Evolutionary conservation across 177 flowering plant species (phyloP), one percentile per base, ranked within the genome.

Genomic region (Vitis hybrid): DNA sequence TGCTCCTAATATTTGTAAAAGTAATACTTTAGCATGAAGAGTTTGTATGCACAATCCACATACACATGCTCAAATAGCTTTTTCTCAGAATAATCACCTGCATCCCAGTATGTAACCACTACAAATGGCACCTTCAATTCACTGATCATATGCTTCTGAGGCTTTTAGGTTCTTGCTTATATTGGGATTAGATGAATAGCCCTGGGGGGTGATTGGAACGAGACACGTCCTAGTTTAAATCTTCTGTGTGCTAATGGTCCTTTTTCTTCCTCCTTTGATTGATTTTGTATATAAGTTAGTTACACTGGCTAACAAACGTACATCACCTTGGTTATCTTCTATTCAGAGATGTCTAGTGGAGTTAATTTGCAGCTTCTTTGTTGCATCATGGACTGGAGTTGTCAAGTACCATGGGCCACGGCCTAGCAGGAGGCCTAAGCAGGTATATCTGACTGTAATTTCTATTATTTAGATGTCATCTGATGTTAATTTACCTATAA

Each of bases 311-410:
- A 17, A 55, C 22, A 22, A 33, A 61, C 9, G 18, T 12, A 54
- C 53, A 51, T 22, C 49, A 55, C 19, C 56, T 59, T 68, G 49
- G 11, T 58, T 65, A 18, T 78, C 75, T 72, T 70, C 31, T 76
- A 62, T 74, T 66, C 85, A 95, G 99, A 88, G 99, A 79, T 71
- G 81, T 70, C 88, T 95, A 72, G 99, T 95, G 83, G 98, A 94
- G 87, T 73, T 94, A 70, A 88, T 94, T 52, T 95, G 99, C 87
- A 82, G 97, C 71, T 89, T 94, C 78, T 95, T 95, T 86, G 98
- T 95, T 73, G 97, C 98, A 61, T 95, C 97, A 33, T 95, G 98
- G 99, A 95, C 99, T 71, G 98, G 97, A 47, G 97, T 94, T 75
- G 91, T 95, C 73, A 95, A 85, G 77, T 93, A 94, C 73, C 99